Conservation (phyloP, 2,329 filamentous ascomycete genomes). For the Colletotrichum somersetense region DNA sequence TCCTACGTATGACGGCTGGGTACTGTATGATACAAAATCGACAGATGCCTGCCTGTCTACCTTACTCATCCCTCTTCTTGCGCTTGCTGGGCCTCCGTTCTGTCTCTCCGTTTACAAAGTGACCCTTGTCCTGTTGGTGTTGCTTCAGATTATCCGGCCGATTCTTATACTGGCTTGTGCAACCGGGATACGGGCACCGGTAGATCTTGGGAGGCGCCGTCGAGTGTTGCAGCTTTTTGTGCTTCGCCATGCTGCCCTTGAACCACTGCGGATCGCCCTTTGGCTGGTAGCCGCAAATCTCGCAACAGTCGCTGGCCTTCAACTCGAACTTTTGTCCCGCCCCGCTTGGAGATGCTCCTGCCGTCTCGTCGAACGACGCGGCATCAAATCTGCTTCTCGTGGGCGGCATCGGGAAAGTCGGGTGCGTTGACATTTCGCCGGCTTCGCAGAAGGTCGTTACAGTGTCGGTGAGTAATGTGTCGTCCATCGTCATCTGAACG, state of each 20-base stretch:
- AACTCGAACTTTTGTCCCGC: slow-evolving; percentile 54
- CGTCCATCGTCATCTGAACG: slow-evolving; percentile 1
- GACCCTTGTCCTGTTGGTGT: slow-evolving; percentile 68
- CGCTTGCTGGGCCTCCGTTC: slow-evolving; percentile 59
- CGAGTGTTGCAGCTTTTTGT: slow-evolving; percentile 67
- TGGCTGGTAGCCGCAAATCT: slow-evolving; percentile 67
- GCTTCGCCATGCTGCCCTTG: slow-evolving; percentile 69
- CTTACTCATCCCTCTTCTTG: slow-evolving; percentile 54
- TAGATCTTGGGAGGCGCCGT: slow-evolving; percentile 63
- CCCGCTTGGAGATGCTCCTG: slow-evolving; percentile 22
- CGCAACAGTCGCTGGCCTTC: slow-evolving; percentile 61
- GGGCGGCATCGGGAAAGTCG: background rate
- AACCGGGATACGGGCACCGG: slow-evolving; percentile 65
- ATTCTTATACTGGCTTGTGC: slow-evolving; percentile 68
- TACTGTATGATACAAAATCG: slow-evolving; percentile 8
- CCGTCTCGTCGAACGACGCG: slow-evolving; percentile 1
- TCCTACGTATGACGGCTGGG: background rate
- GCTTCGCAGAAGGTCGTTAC: background rate
- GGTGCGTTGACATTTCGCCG: background rate
- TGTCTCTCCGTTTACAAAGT: slow-evolving; percentile 61
- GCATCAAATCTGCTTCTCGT: background rate
- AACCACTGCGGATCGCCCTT: slow-evolving; percentile 71
- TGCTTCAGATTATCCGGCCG: slow-evolving; percentile 67
- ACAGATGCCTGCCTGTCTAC: background rate
- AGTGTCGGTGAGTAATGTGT: background rate